Base-by-base conservation (phyloP, 371 early-diverging fungal species). In the Thermomucor indicae-seudaticae region DNA sequence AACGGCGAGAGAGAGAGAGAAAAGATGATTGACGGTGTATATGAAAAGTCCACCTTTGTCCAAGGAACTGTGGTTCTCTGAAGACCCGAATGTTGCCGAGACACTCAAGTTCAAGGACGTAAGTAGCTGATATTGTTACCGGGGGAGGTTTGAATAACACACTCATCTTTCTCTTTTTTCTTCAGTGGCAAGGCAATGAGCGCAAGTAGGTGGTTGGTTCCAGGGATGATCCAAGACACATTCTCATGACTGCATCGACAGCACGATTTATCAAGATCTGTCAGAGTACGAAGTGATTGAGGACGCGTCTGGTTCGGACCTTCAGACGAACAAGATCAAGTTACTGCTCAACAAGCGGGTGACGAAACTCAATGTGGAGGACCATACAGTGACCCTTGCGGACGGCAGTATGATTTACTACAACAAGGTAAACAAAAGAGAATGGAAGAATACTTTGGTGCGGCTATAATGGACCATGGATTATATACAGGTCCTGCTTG, bases 11-110 rank as follows among this genome's bases (percentile, higher is more conserved):
- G 58, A 28, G 56, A n/a, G 16, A 23, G 16, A 8, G 20, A 16
- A 41, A 8, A 41, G 10, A 5, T 41, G n/a, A 35, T 11, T 43
- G 19, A 46, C 27, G 2, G 30, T 53, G 8, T 11, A 14, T 19
- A 17, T 17, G 10, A 29, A 50, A 47, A 70, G 72, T 47, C 83
- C 85, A 30, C 84, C 83, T 29, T 67, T 89, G 62, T 81, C 83
- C 38, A 89, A 89, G 61, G 90, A 89, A 57, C 69, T 89, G 55
- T 89, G 90, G 90, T 78, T 80, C 64, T 76, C 78, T 49, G 80
- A 76, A 37, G 75, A 76, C 29, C 62, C 67, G 22, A 62, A 69
- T 11, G 68, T 71, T 10, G 67, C 67, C 37, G 57, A 73, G 37
- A 70, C 64, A 17, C 75, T 88, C 20, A 49, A 60, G 7, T 89